Conservation (phyloP, 2,329 filamentous ascomycete species). For the Tolypocladium ovalisporum region DNA sequence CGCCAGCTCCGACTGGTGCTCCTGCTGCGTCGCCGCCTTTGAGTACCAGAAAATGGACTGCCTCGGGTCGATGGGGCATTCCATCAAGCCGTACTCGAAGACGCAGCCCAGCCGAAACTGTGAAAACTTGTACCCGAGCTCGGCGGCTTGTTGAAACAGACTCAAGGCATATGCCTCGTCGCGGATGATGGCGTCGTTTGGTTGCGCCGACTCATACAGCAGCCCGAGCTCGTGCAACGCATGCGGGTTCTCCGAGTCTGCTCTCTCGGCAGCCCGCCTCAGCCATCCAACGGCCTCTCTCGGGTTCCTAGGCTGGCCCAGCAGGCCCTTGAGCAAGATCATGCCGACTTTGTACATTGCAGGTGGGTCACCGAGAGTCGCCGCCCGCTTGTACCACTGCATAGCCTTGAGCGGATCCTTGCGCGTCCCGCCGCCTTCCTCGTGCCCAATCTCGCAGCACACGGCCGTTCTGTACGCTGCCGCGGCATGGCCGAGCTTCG, state of each 20-base stretch:
- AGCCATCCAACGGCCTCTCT: constrained; percentile 86
- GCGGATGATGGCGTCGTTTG: constrained; percentile 62
- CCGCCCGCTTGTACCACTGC: constrained; percentile 95
- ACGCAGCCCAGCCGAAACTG: constrained; percentile 83
- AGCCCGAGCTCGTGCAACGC: constrained; percentile 80
- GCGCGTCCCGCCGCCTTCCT: constrained; percentile 86
- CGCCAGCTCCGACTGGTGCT: constrained; percentile 83
- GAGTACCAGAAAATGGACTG: constrained; percentile 92
- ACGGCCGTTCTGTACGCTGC: constrained; percentile 92
- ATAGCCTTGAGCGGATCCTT: constrained; percentile 89
- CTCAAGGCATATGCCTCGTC: constrained; percentile 75
- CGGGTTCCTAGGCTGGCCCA: constrained; percentile 76
- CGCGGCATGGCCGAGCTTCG: constrained; percentile 75
- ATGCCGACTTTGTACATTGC: constrained; percentile 99
- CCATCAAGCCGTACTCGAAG: constrained; percentile 81
- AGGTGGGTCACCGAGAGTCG: constrained; percentile 77
- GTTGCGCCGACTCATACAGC: constrained; percentile 51
- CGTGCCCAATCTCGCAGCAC: constrained; percentile 91
- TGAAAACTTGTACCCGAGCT: constrained; percentile 88
- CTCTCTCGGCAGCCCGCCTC: constrained; percentile 81
- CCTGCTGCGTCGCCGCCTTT: constrained; percentile 78
- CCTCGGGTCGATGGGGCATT: constrained; percentile 71
- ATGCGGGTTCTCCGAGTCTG: constrained; percentile 85
- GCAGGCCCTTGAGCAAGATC: constrained; percentile 83
- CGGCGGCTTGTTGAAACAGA: constrained; percentile 75